phyloP scores from a whole-genome alignment of 2,329 filamentous ascomycete species.

The Aureobasidium vineae region DNA sequence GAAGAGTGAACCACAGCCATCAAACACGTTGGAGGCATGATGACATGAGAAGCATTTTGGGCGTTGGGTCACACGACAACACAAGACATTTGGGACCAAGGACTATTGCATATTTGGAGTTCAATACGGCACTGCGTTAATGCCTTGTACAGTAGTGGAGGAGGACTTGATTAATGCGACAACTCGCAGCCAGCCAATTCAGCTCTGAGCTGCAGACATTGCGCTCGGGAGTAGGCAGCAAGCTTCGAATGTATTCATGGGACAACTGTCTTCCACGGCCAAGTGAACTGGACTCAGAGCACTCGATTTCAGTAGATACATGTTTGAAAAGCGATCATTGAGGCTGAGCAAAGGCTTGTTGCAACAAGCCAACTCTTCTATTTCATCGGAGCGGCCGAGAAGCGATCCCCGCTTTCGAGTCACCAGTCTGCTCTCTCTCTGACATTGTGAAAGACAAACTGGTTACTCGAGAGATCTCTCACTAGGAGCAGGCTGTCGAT shows the following conservation, averaged over 20 bases:
- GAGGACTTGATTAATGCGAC: background rate
- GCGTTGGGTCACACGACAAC: conserved; percentile 24
- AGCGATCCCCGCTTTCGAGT: background rate
- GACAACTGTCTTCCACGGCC: background rate
- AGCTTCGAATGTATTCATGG: background rate
- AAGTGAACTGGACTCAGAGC: background rate
- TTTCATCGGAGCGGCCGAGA: background rate
- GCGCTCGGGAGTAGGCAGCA: background rate
- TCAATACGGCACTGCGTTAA: background rate
- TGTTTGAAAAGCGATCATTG: background rate
- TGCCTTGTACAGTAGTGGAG: conserved; percentile 2
- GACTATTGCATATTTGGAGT: conserved; percentile 16
- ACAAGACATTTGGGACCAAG: conserved; percentile 2
- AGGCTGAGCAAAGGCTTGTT: background rate
- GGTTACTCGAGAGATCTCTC: background rate
- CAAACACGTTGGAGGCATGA: background rate
- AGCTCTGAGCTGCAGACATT: background rate
- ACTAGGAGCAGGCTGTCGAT: background rate
- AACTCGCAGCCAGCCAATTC: background rate
- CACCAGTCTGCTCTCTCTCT: background rate
- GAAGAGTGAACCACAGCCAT: conserved; percentile 28
- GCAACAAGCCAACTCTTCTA: background rate
- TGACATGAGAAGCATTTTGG: conserved; percentile 23
- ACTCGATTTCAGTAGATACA: background rate
- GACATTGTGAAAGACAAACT: background rate